Evolutionary conservation across 2,329 filamentous ascomycete species (phyloP), one percentile per base, ranked within the genome.

Genomic region (Bipolaris cookei): DNA sequence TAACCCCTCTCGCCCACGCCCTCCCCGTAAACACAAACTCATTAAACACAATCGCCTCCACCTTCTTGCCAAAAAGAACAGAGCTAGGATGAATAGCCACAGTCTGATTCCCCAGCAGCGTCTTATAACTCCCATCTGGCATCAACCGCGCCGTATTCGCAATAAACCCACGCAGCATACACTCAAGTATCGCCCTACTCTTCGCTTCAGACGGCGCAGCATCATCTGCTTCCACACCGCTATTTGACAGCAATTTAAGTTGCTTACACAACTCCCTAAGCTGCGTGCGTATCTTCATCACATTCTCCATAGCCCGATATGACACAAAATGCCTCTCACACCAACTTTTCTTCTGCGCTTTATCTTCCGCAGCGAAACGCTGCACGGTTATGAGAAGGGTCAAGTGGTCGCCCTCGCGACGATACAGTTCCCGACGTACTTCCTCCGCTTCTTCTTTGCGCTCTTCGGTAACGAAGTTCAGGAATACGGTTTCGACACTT

Each of bases 1-100:
- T 87, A 6, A 88, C 86, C 3, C 84, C 82, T 46, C 85, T 78
- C 13, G 84, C 86, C 76, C 87, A 89, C 51, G 84, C 84, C 63
- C 84, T 84, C 41, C 83, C 87, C 18, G 86, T 89, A 67, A 85
- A 89, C 2, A 88, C 84, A 71, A 86, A 88, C 70, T 88, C 86
- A 57, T 84, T 86, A 66, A 87, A 89, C 70, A 88, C 78, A 51
- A 89, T 86, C 2, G 84, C 86, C 72, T 87, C 85, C 1, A 86
- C 78, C 66, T 82, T 82, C 18, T 71, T 62, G 16, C 84, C 84
- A 66, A 85, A 86, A 6, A 88, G 71, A 13, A 86, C 84, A 58
- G 84, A 87, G 6, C 82, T 83, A 0, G 86, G 86, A 67, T 88
- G 86, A 37, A 89, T 87, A 0, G 85, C 81, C 1, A 89, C 85